These are phyloP conservation scores for Collariella sp. DNA, from an alignment of 495 filamentous ascomycete species.

Conservation along the genomic window DNA sequence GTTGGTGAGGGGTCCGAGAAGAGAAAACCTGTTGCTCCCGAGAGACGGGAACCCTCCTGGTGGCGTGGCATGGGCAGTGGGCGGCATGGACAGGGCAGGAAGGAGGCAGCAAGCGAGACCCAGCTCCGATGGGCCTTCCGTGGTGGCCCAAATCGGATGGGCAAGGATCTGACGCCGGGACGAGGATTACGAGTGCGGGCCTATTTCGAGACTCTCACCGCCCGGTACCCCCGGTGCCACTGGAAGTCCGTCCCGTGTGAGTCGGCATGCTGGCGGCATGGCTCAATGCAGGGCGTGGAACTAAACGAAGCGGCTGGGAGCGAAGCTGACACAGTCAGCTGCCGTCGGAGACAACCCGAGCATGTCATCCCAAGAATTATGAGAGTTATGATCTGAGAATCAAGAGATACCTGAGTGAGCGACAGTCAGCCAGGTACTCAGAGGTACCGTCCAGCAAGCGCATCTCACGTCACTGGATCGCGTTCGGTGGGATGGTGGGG, in stretches of 20 bases:
- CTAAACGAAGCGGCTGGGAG: neutral
- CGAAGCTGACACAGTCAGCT: neutral
- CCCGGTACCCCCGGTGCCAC: neutral
- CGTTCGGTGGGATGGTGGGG: neutral
- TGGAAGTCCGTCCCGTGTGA: neutral
- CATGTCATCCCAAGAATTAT: neutral
- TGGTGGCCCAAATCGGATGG: conserved; percentile 3
- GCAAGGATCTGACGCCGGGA: neutral
- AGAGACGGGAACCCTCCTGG: conserved; percentile 1
- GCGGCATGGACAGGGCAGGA: conserved; percentile 5
- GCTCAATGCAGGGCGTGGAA: neutral
- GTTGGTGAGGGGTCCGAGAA: neutral
- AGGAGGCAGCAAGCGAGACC: conserved; percentile 5
- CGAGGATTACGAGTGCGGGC: conserved; percentile 2
- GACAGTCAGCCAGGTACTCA: neutral
- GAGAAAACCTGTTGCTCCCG: neutral
- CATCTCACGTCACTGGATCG: neutral
- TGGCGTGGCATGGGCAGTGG: conserved; percentile 7
- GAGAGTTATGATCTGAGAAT: neutral
- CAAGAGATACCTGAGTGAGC: no score
- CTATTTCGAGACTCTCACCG: neutral
- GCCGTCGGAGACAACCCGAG: neutral
- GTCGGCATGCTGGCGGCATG: neutral
- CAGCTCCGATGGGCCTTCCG: conserved; percentile 3
- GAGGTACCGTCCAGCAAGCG: no score